Base-by-base conservation (phyloP, 129 eudicot species). In the Solidago caesia region DNA sequence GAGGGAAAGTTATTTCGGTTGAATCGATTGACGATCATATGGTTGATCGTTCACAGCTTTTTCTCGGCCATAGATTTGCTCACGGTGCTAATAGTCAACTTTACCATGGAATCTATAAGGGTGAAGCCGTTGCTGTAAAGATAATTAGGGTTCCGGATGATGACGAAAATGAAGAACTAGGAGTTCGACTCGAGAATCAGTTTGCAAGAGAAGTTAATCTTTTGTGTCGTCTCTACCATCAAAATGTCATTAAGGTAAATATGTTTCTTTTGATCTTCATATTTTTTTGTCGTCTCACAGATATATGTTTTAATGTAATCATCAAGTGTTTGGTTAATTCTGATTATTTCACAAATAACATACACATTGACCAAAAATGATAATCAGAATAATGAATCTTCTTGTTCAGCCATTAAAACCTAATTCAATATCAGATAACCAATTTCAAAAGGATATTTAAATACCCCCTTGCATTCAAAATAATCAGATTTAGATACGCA, bases 41-140 rank as follows among this genome's bases (percentile, higher is more conserved):
- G 87, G 89, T 86, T 75, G 97, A 93, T 84, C 96, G 88, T 72
- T 90, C 98, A 0, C 78, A 93, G 92, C 82, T 93, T 25, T 81
- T 86, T 16, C 79, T 92, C 29, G 98, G 98, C 51, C 87, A 77
- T 73, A 88, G 87, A 75, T 92, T 92, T 88, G 98, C 98, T 82
- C 92, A 89, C 71, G 98, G 98, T 43, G 98, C 96, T 3, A 87
- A 92, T 67, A 92, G 98, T 79, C 88, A 83, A 68, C 98, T 92
- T 81, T 89, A 88, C 84, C 98, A 86, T 87, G 98, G 96, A 0
- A 67, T 77, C 3, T 92, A 92, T 52, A 89, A 79, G 72, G 92
- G 86, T 33, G 92, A 89, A 80, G 74, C 92, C 4, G 98, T 89
- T 69, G 98, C 98, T 2, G 90, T 92, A 46, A 92, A 92, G 77